Evolutionary conservation across 768 basidiomycete genomes (phyloP).

Genomic region (Podaxis sp.): DNA sequence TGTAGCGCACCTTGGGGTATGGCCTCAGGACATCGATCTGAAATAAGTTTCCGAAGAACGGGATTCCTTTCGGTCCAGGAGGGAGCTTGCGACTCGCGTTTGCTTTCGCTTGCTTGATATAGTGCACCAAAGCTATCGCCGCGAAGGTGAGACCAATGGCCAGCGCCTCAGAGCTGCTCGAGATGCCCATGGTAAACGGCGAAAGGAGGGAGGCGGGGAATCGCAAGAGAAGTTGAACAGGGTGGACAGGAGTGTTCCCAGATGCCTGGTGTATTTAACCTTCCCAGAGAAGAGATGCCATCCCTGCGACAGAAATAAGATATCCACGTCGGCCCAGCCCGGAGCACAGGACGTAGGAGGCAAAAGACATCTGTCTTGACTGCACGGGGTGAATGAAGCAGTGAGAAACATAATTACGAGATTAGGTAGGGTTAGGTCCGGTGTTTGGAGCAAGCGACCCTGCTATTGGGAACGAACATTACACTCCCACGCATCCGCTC

Average conservation of each 20-base stretch:
- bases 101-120: conserved; percentile 4
- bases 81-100: conserved; percentile 19
- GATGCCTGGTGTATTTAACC: conserved; percentile 9
- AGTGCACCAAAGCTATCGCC: not conserved
- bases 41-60: conserved; percentile 31
- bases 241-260: not conserved
- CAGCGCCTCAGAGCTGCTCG: not conserved
- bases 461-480: not conserved
- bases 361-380: not conserved
- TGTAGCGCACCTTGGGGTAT: conserved; percentile 21
- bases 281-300: not conserved
- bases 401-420: not conserved
- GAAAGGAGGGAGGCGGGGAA: not conserved
- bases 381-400: not conserved
- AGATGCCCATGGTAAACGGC: not conserved
- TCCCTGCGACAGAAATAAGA: not conserved
- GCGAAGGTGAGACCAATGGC: conserved; percentile 10
- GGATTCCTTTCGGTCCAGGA: conserved; percentile 28
- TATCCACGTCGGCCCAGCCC: not conserved
- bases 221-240: not conserved
- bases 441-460: not conserved
- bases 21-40: conserved; percentile 26
- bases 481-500: not conserved
- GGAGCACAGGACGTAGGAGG: not conserved
- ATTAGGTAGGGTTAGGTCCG: not conserved